Evolutionary conservation across 805 yeast genomes (phyloP), one percentile per base, ranked within the genome.

Genomic region (Martiniozyma abietophila): DNA sequence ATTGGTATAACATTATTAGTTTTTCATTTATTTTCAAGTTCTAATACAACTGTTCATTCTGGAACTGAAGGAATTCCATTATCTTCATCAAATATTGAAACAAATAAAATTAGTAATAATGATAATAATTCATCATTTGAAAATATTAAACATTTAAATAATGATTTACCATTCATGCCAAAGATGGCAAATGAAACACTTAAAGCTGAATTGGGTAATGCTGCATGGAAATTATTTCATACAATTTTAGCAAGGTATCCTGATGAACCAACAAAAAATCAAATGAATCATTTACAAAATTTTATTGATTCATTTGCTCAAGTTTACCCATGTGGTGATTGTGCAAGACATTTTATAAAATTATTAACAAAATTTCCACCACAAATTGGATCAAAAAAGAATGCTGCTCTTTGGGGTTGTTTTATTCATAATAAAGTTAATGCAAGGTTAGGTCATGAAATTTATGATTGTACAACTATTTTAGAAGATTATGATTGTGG

Each of bases 321-420:
- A 48, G 89, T 92, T 8, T 92, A 92, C 45, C 98, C 98, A 0
- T 89, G 97, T 59, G 95, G 95, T 4, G 96, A 89, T 53, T 92
- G 97, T 59, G 96, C 98, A 0, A 66, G 83, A 44, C 97, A 92
- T 56, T 92, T 92, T 56, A 80, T 71, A 43, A 59, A 71, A 50
- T 59, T 89, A 44, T 58, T 92, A 37, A 50, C 62, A 37, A 67
- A 79, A 47, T 77, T 64, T 49, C 97, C 98, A 1, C 96, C 95
- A 3, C 98, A 92, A 50, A 67, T 80, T 4, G 64, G 74, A 6
- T 68, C 80, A 16, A 67, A 95, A 38, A 74, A 76, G 41, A 70
- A 74, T 3, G 97, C 98, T 1, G 85, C 95, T 0, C 61, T 83
- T 44, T 92, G 98, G 98, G 98, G 98, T 1, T 92, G 98, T 53